Evolutionary conservation across 1,139 yeast species (phyloP), one percentile per base, ranked within the genome.

Genomic region (Scheffersomyces cryptocercus): DNA sequence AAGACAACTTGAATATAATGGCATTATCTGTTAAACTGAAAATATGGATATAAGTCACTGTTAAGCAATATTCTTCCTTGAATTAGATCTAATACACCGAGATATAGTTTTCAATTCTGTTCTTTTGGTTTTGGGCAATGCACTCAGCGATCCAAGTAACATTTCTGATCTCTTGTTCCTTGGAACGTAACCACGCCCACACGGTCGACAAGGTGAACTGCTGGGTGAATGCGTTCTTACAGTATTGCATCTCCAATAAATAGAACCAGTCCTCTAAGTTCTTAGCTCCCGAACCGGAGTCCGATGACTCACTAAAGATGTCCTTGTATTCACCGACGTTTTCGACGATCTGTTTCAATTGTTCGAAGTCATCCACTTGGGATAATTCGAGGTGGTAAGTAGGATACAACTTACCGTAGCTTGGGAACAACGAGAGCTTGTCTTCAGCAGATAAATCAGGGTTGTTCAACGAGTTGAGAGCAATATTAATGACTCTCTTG

Each of bases 111-210:
- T 84, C 85, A 47, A 87, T 84, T 68, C 90, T 81, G 59, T 84
- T 88, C 67, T 85, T 85, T 73, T 87, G 95, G 60, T 84, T 85
- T 62, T 87, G 95, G 37, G 93, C 91, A 67, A 86, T 86, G 72
- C 99, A 95, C 71, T 95, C 99, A 38, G 98, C 96, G 50, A 95
- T 91, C 99, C 99, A 95, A 16, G 98, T 88, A 52, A 95, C 84
- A 65, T 95, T 95, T 67, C 99, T 81, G 48, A 95, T 82, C 67
- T 95, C 99, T 69, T 95, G 99, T 68, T 95, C 99, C 60, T 88
- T 87, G 14, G 96, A 84, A 68, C 90, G 85, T 62, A 95, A 80
- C 96, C 97, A 93, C 5, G 97, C 97, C 93, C 97, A 95, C 45
- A 93, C 77, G 2, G 97, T 85, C 38, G 93, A 80, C 56, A 87